These are phyloP conservation scores for Populus nigra DNA, from an alignment of 345 rosid species.

Conservation along the genomic window DNA sequence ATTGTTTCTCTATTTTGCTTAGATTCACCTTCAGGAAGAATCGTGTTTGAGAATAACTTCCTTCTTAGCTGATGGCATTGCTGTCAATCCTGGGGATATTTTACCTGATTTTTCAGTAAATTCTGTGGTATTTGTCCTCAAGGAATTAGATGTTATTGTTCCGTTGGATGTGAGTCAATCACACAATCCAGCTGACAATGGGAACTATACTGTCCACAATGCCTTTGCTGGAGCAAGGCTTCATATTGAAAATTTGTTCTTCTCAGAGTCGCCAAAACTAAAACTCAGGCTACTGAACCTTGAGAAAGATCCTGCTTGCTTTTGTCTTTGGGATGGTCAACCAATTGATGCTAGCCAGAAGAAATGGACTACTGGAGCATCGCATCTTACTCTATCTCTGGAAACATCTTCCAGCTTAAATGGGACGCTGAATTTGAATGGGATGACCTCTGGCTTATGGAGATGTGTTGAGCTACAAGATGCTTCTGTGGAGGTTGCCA, in stretches of 20 bases:
- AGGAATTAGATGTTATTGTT: conserved; percentile 71
- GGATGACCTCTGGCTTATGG: conserved; percentile 54
- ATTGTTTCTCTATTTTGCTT: conserved; percentile 24
- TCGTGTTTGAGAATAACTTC: conserved; percentile 92
- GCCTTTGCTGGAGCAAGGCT: conserved; percentile 85
- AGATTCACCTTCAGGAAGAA: conserved; percentile 97
- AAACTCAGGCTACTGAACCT: conserved; percentile 70
- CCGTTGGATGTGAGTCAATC: conserved; percentile 59
- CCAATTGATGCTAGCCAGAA: conserved; percentile 95
- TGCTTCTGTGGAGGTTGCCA: conserved; percentile 69
- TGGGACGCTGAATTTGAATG: conserved; percentile 32
- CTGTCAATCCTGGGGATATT: conserved; percentile 74
- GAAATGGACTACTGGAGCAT: conserved; percentile 76
- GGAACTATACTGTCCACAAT: conserved; percentile 37
- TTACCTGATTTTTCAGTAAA: conserved; percentile 76
- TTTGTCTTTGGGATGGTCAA: conserved; percentile 82
- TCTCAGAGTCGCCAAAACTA: conserved; percentile 80
- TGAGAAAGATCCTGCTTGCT: conserved; percentile 98
- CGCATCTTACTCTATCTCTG: conserved; percentile 66
- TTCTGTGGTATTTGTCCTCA: conserved; percentile 57
- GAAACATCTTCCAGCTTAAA: conserved; percentile 53
- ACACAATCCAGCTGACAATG: conserved; percentile 30
- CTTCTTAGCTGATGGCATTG: conserved; percentile 92
- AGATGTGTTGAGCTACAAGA: conserved; percentile 79
- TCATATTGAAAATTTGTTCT: conserved; percentile 69